phyloP scores from a whole-genome alignment of 495 filamentous ascomycete genomes.

The Chaetomidium leptoderma region DNA sequence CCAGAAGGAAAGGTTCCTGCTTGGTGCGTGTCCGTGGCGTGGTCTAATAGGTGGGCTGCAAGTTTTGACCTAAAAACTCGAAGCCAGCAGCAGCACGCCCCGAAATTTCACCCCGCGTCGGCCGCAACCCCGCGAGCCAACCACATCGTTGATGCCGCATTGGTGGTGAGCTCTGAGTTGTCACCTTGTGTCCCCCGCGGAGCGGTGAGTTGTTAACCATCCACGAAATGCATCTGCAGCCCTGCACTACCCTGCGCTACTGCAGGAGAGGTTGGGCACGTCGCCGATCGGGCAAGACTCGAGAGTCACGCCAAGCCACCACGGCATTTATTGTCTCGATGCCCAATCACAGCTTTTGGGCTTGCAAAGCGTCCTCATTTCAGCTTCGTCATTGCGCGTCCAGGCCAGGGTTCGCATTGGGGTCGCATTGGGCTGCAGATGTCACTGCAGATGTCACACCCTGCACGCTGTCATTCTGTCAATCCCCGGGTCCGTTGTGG shows the following conservation, averaged over 20 bases:
- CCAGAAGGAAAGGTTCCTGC: neutral
- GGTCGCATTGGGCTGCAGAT: slow-evolving; percentile 13
- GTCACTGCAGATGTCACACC: neutral
- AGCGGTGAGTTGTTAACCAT: slow-evolving; percentile 13
- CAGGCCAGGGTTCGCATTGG: neutral
- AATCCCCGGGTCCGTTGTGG: neutral
- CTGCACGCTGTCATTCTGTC: slow-evolving; percentile 11
- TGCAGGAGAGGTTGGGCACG: slow-evolving; percentile 20
- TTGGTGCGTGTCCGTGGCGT: slow-evolving; percentile 22
- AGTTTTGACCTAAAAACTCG: neutral
- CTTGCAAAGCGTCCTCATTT: slow-evolving; percentile 3
- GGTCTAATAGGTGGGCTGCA: slow-evolving; percentile 29
- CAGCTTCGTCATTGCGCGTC: slow-evolving; percentile 8
- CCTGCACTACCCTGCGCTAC: too few relatives aligned
- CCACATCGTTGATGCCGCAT: slow-evolving; percentile 3
- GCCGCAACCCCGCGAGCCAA: slow-evolving; percentile 20
- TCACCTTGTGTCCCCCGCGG: neutral
- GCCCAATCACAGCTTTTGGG: slow-evolving; percentile 12
- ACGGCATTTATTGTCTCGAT: neutral
- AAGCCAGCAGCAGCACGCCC: slow-evolving; percentile 7
- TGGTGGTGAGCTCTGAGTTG: slow-evolving; percentile 2
- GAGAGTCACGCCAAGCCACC: slow-evolving; percentile 11
- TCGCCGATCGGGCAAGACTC: slow-evolving; percentile 18
- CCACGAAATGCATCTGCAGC: neutral
- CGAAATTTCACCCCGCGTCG: slow-evolving; percentile 15